Evolutionary conservation across 1,284 basidiomycete genomes (phyloP).

Genomic region (Fistulina hepatica): DNA sequence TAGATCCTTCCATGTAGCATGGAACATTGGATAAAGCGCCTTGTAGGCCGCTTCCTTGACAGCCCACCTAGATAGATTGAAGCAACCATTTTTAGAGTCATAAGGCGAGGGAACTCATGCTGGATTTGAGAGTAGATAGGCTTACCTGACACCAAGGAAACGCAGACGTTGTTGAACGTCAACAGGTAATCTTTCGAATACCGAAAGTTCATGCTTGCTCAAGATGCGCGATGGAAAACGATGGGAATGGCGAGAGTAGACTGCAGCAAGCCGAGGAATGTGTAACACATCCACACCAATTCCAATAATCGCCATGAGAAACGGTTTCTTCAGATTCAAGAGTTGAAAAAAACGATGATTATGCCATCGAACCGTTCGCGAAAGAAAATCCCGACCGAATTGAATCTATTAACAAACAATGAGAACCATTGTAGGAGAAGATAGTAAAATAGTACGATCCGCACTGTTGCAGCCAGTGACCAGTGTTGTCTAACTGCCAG

Average conservation of each 20-base stretch:
- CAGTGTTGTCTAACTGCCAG: no score
- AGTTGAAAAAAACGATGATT: no score
- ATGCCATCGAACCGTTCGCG: no score
- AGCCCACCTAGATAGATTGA: conserved; percentile 48
- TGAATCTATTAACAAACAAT: no score
- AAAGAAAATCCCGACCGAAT: no score
- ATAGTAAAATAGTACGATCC: no score
- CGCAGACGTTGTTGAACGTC: neutral
- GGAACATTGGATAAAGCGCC: conserved; percentile 55
- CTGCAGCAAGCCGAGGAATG: conserved; percentile 48
- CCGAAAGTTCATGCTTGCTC: conserved; percentile 37
- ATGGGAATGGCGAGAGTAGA: conserved; percentile 39
- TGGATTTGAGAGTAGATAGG: neutral
- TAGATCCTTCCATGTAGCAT: conserved; percentile 72
- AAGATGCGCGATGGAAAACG: conserved; percentile 57
- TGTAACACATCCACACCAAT: conserved; percentile 74
- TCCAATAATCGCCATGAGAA: conserved; percentile 50
- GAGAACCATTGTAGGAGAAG: no score
- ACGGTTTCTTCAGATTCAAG: neutral
- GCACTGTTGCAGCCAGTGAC: no score
- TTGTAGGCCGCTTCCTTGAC: conserved; percentile 90
- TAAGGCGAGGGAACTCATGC: neutral
- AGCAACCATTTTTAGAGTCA: neutral
- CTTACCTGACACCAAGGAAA: neutral
- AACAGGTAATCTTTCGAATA: conserved; percentile 24